Base-by-base conservation (phyloP, 2,329 filamentous ascomycete genomes). In the Coniochaeta sp. region DNA sequence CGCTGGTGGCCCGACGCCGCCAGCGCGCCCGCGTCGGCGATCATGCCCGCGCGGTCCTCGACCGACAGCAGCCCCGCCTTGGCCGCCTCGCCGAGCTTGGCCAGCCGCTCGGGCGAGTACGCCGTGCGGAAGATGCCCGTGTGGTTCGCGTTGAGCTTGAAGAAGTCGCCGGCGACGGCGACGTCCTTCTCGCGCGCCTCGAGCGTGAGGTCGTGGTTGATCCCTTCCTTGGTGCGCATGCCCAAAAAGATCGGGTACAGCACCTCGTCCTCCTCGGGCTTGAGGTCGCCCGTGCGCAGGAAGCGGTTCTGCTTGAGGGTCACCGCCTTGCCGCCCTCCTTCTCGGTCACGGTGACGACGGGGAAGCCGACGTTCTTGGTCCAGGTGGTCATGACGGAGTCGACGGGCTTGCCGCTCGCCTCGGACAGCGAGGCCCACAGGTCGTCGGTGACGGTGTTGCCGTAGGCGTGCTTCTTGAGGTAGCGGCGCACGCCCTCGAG, bases 351-450 rank as follows among this genome's bases (percentile, higher is more conserved):
- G 8, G 89, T 89, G 54, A 98, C 84, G 42, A 98, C 93, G 0
- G 93, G 93, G 76, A 89, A 97, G 58, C 93, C 93, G 60, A 98
- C 89, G 69, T 96, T 89, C 82, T 96, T 97, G 58, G 93, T 98
- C 93, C 93, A 98, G 65, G 93, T 91, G 59, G 92, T 89, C 88
- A 97, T 97, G 60, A 97, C 89, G 63, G 90, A 84, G 69, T 91
- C 87, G 17, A 98, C 89, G 58, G 93, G 89, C 77, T 97, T 96
- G 62, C 93, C 93, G 70, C 92, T 96, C 19, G 91, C 93, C 63
- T 93, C 88, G 62, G 88, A 89, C 47, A 98, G 81, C 34, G 93
- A 89, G 61, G 89, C 86, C 93, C 93, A 98, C 26, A 98, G 82
- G 69, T 98, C 93, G 58, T 88, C 85, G 1, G 93, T 98, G 72